phyloP scores from a whole-genome alignment of 352 stramenopile species.

The Aphanomyces cochlioides region DNA sequence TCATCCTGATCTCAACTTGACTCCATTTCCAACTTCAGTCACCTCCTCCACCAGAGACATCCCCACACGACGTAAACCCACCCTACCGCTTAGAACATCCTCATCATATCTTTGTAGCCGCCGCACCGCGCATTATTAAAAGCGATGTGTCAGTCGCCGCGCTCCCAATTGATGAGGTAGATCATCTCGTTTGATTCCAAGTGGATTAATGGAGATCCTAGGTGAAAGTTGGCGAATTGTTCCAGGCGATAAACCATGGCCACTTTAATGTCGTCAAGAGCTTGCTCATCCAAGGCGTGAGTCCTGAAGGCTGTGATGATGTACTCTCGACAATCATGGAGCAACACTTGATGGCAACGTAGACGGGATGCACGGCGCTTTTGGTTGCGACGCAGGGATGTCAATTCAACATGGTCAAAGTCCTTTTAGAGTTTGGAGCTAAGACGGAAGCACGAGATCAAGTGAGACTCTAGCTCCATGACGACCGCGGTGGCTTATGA shows the following conservation, averaged over 20 bases:
- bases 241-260: slow-evolving; percentile 8
- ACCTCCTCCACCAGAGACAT: not conserved
- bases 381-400: slow-evolving; percentile 9
- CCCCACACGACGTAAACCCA: not conserved
- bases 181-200: not conserved
- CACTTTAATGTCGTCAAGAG: slow-evolving; percentile 24
- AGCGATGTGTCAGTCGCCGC: too few relatives aligned
- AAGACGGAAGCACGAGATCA: slow-evolving; percentile 24
- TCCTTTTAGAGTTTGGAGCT: slow-evolving; percentile 20
- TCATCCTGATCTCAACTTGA: slow-evolving; percentile 19
- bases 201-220: not conserved
- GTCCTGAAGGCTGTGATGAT: slow-evolving; percentile 12
- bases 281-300: slow-evolving; percentile 10
- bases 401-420: slow-evolving; percentile 25
- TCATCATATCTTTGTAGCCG: not conserved
- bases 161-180: not conserved
- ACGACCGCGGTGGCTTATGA: not conserved
- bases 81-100: not conserved
- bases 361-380: slow-evolving; percentile 23
- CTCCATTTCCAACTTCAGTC: not conserved
- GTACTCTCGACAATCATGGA: not conserved
- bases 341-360: not conserved
- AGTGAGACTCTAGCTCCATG: not conserved
- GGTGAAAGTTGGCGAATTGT: slow-evolving; percentile 8
- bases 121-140: too few relatives aligned